Conservation (phyloP, 2,329 filamentous ascomycete species). For the Colletotrichum plurivorum region DNA sequence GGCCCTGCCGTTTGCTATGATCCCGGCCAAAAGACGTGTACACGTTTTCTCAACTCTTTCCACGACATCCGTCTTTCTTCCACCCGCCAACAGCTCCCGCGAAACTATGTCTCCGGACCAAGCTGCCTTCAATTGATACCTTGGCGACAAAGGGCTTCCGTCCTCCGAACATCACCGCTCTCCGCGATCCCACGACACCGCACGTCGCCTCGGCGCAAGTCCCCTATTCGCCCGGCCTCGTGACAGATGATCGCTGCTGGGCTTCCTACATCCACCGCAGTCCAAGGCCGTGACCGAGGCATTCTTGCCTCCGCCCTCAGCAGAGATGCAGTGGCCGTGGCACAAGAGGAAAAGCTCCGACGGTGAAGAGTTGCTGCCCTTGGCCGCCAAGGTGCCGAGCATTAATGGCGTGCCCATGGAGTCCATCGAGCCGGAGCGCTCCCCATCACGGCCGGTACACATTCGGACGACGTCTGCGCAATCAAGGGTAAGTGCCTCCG, state of each 20-base stretch:
- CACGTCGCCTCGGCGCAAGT: conserved; percentile 33
- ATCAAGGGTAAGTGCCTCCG: conserved; percentile 61
- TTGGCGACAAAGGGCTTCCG: conserved; percentile 27
- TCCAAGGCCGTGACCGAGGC: conserved; percentile 37
- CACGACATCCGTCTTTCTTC: conserved; percentile 25
- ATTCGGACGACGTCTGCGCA: conserved; percentile 67
- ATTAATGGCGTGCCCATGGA: conserved; percentile 48
- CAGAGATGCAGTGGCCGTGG: conserved; percentile 55
- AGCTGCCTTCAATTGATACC: conserved; percentile 31
- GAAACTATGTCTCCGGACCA: conserved; percentile 36
- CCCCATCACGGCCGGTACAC: conserved; percentile 54
- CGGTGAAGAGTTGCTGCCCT: conserved; percentile 51
- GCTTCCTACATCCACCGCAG: conserved; percentile 14
- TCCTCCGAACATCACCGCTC: conserved; percentile 19
- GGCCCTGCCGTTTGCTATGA: conserved; percentile 32
- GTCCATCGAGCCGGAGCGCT: conserved; percentile 48
- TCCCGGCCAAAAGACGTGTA: conserved; percentile 29
- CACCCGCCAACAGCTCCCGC: conserved; percentile 20
- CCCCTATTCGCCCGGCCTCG: conserved; percentile 30
- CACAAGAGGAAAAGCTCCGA: conserved; percentile 51
- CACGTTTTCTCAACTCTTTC: conserved; percentile 37
- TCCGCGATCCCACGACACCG: conserved; percentile 26
- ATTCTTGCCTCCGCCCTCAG: conserved; percentile 24
- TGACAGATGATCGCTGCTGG: conserved; percentile 38
- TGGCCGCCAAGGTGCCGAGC: conserved; percentile 48